phyloP scores from a whole-genome alignment of 2,329 filamentous ascomycete species.

The Fonsecaea pedrosoi region DNA sequence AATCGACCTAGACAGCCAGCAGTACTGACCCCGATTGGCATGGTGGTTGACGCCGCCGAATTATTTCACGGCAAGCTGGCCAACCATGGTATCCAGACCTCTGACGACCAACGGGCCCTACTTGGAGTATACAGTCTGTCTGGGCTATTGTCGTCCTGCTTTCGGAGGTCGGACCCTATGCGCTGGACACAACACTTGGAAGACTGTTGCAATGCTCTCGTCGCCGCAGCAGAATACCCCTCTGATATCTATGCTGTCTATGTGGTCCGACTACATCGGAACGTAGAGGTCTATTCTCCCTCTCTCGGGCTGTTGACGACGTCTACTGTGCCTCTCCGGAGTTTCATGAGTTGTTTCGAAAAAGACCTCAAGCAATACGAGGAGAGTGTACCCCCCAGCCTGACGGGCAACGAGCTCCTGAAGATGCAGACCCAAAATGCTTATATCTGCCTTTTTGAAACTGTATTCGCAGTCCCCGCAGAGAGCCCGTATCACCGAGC shows the following conservation, averaged over 20 bases:
- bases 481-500: conserved; percentile 49
- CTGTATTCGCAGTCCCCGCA: conserved; percentile 45
- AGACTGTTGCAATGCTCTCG: conserved; percentile 57
- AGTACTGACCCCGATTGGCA: conserved; percentile 8
- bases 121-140: conserved; percentile 26
- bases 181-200: conserved; percentile 61
- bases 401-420: conserved; percentile 18
- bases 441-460: conserved; percentile 42
- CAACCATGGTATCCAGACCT: conserved; percentile 15
- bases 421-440: conserved; percentile 21
- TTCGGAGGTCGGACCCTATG: conserved; percentile 55
- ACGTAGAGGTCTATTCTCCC: conserved; percentile 51
- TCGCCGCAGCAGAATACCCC: conserved; percentile 54
- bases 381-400: conserved; percentile 12
- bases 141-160: conserved; percentile 37
- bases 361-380: conserved; percentile 48
- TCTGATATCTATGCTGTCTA: conserved; percentile 57
- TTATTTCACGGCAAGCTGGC: conserved; percentile 22
- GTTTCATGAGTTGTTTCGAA: conserved; percentile 54
- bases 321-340: conserved; percentile 35
- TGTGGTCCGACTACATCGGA: conserved; percentile 58
- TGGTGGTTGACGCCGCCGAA: conserved; percentile 20
- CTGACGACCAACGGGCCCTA: conserved; percentile 28
- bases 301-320: conserved; percentile 31
- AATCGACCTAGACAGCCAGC: conserved; percentile 32